phyloP scores from a whole-genome alignment of 495 filamentous ascomycete genomes.

The Neurospora sp. region DNA sequence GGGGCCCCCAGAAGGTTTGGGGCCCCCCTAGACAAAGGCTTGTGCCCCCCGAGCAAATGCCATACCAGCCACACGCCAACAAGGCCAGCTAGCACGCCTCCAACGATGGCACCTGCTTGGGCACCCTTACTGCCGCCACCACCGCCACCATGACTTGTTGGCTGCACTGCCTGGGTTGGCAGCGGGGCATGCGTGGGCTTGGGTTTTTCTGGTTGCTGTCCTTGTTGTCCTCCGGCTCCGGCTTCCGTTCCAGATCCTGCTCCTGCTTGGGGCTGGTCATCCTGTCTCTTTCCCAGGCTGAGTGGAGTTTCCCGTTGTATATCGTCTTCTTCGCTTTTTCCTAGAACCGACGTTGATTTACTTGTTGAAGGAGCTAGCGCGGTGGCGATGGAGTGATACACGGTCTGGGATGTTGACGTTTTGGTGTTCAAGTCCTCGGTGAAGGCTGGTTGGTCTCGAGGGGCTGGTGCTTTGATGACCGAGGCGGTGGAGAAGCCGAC shows the following conservation, averaged over 20 bases:
- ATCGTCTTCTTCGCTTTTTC: neutral
- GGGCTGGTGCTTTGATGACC: neutral
- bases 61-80: fast-evolving
- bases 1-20: too few relatives aligned
- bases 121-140: neutral
- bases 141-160: neutral
- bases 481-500: neutral
- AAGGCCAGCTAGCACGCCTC: neutral
- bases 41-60: too few relatives aligned
- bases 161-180: neutral
- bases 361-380: too few relatives aligned
- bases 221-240: neutral
- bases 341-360: too few relatives aligned
- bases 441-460: neutral
- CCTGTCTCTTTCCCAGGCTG: neutral
- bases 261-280: neutral
- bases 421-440: neutral
- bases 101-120: neutral
- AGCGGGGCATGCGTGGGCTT: neutral
- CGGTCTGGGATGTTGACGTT: neutral
- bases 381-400: neutral
- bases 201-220: neutral
- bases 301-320: neutral
- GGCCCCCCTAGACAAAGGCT: too few relatives aligned
- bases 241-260: too few relatives aligned